Base-by-base conservation (phyloP, 2,329 filamentous ascomycete genomes). In the Ceratocystis variospora region DNA sequence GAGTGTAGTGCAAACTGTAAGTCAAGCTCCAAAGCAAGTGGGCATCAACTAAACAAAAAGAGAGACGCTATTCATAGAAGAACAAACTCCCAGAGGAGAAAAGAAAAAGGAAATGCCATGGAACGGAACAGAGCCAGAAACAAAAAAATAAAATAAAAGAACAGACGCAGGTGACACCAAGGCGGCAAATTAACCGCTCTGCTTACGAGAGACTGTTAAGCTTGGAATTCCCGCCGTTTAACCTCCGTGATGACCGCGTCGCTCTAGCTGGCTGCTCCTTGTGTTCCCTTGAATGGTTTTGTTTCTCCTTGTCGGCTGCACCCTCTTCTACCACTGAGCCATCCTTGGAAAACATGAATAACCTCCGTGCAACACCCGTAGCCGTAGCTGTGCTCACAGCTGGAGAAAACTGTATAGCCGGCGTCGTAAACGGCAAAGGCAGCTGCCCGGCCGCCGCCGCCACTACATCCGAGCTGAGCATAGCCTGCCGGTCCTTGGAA, bases 401-500 rank as follows among this genome's bases (percentile, higher is more conserved):
- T 17, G 37, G 22, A 22, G n/a, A 17, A n/a, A 50, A n/a, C 33
- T 15, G 37, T 1, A 41, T 8, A 15, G 19, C 28, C 17, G 46
- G 37, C 3, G 46, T 37, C 45, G 48, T 28, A 31, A 37, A 53
- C 10, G 17, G 50, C 48, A 64, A 64, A 17, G 68, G 65, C 48
- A 41, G 37, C 12, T 41, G 37, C 10, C 37, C 37, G 37, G 37
- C 37, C 10, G 62, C 63, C 25, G 62, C 55, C 33, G 74, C 72
- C 50, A 77, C 76, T 61, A 72, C 69, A 8, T 73, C 69, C 41
- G 69, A 71, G 61, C 74, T 71, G 28, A 77, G 70, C 67, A 76
- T 72, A 7, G 70, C 68, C 57, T 75, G 73, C 19, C 77, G 78
- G 31, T 73, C 73, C 37, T 77, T 74, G 25, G 76, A 73, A 5